Conservation (phyloP, 2,329 filamentous ascomycete species). For the Zymoseptoria crescenta region DNA sequence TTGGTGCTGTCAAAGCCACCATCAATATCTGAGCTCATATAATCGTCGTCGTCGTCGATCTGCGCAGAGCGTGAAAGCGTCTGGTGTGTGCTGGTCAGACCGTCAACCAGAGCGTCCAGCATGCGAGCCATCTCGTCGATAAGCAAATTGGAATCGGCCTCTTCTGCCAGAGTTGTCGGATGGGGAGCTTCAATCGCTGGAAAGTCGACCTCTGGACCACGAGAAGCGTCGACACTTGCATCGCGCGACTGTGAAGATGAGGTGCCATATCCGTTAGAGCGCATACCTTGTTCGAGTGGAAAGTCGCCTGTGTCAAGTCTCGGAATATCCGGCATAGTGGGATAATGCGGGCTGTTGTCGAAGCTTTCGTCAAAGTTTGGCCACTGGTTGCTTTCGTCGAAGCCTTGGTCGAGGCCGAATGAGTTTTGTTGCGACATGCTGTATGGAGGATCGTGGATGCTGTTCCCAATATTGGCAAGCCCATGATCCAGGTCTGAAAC, state of each 20-base stretch:
- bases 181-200: slow-evolving; percentile 24
- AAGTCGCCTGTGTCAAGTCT: slow-evolving; percentile 11
- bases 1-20: slow-evolving; percentile 16
- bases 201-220: slow-evolving; percentile 22
- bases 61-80: slow-evolving; percentile 10
- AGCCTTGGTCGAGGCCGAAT: not conserved
- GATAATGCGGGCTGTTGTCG: slow-evolving; percentile 10
- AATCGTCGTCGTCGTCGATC: slow-evolving; percentile 9
- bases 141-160: slow-evolving; percentile 23
- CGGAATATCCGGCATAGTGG: slow-evolving; percentile 6
- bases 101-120: slow-evolving; percentile 19
- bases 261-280: slow-evolving; percentile 9
- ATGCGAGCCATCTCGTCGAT: slow-evolving; percentile 25
- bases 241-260: slow-evolving; percentile 12
- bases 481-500: slow-evolving; percentile 23
- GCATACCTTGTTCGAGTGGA: slow-evolving; percentile 7
- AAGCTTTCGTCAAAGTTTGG: slow-evolving; percentile 14
- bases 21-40: slow-evolving; percentile 11
- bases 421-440: not conserved
- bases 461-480: not conserved
- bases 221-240: slow-evolving; percentile 10
- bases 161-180: slow-evolving; percentile 24
- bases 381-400: slow-evolving; percentile 12
- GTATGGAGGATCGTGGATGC: not conserved
- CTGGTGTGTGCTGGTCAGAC: slow-evolving; percentile 8